A percentile compares a stretch with the other conserved stretches of the same genome.
Evolutionary conservation across 371 early-diverging fungal species (phyloP).

Genomic region (Apophysomyces trapeziformis): DNA sequence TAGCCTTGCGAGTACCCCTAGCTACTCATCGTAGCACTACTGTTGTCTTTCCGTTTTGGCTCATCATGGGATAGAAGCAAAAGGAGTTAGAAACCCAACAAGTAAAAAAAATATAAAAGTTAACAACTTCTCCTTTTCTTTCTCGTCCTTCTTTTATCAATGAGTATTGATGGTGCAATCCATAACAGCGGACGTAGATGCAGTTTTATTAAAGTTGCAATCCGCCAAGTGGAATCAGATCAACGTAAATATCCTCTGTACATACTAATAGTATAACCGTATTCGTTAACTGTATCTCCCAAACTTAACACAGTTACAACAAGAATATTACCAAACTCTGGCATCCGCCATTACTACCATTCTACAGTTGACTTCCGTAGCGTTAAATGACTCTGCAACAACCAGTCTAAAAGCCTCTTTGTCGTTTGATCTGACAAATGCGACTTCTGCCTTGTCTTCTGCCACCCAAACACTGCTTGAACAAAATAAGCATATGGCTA

Average conservation of each 20-base stretch:
- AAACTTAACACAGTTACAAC: not conserved
- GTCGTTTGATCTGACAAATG: slow-evolving; percentile 24
- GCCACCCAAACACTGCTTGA: slow-evolving; percentile 13
- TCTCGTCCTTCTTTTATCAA: slow-evolving; percentile 3
- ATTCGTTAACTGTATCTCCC: not conserved
- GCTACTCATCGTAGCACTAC: not conserved
- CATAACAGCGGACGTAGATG: not conserved
- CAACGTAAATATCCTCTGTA: not conserved
- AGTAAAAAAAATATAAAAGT: not conserved
- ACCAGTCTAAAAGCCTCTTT: slow-evolving; percentile 34
- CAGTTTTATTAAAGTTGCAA: slow-evolving; percentile 7
- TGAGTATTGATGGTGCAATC: slow-evolving; percentile 6
- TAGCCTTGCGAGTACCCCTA: not conserved
- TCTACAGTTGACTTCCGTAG: slow-evolving; percentile 1
- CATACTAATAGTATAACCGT: not conserved
- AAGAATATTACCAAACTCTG: not conserved
- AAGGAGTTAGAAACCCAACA: not conserved
- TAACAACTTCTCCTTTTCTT: not conserved
- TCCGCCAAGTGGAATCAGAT: slow-evolving; percentile 3
- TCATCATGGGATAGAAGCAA: not conserved
- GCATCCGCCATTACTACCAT: slow-evolving; percentile 5
- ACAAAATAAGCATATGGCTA: slow-evolving; percentile 1
- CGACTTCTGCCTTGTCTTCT: slow-evolving; percentile 26
- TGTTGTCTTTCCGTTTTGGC: slow-evolving; percentile 3
- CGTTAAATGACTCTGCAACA: not conserved